Percentiles rank a stretch among this genome's conserved stretches.
Evolutionary conservation across 2,329 filamentous ascomycete genomes (phyloP).

Genomic region (Aureobasidium uvarum): DNA sequence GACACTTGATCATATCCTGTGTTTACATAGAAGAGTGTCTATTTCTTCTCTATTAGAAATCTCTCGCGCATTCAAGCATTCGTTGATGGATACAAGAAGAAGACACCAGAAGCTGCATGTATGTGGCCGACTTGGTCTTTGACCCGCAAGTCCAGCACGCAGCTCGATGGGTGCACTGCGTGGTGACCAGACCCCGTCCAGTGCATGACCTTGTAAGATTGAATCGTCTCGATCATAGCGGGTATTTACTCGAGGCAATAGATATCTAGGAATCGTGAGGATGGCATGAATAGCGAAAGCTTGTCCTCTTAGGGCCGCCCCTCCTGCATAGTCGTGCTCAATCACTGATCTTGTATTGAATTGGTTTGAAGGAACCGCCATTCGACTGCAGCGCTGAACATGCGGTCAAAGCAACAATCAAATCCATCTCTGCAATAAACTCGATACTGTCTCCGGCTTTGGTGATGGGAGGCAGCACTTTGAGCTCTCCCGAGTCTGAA

Average conservation of each 20-base stretch:
- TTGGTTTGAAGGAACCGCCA: slow-evolving; percentile 33
- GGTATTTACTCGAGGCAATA: too few species aligned
- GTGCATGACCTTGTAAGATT: not conserved
- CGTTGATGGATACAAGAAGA: too few species aligned
- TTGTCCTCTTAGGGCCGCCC: not conserved
- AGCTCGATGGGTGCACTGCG: not conserved
- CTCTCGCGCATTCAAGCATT: too few species aligned
- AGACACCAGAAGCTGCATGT: too few species aligned
- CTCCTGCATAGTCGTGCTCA: not conserved
- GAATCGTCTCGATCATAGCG: not conserved
- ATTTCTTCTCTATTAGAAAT: too few species aligned
- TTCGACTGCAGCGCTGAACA: slow-evolving; percentile 33
- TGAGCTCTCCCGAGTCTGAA: slow-evolving; percentile 32
- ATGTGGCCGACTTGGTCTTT: not conserved
- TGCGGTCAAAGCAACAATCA: slow-evolving; percentile 33
- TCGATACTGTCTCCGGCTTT: slow-evolving; percentile 34
- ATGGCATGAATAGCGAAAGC: too few species aligned
- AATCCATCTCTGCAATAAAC: slow-evolving; percentile 35
- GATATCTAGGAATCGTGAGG: too few species aligned
- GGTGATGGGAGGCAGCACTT: slow-evolving; percentile 32
- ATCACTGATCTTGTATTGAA: slow-evolving; percentile 28
- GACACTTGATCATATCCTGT: not conserved
- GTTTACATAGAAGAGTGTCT: too few species aligned
- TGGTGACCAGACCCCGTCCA: not conserved
- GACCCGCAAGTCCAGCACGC: not conserved